These are phyloP conservation scores for Delonix regia DNA, from an alignment of 306 rosid species.

Conservation along the genomic window DNA sequence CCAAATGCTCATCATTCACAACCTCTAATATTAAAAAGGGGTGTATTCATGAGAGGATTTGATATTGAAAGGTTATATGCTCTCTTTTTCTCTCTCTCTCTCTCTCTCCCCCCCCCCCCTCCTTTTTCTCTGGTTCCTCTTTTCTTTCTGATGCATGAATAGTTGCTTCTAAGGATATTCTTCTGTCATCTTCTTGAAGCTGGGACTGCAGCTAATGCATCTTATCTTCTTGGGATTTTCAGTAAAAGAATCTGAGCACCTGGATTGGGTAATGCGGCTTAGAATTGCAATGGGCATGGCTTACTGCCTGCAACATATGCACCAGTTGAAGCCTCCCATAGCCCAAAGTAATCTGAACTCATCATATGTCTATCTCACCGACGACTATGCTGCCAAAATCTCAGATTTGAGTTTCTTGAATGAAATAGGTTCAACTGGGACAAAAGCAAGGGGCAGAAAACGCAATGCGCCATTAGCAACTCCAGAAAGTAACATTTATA, in stretches of 20 bases:
- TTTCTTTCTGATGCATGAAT: too few species aligned
- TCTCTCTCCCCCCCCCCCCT: too few species aligned
- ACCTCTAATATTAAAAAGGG: too few species aligned
- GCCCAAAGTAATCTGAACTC: conserved; percentile 70
- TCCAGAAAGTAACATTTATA: conserved; percentile 64
- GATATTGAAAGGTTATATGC: too few species aligned
- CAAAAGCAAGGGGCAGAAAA: conserved; percentile 32
- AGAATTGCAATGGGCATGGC: conserved; percentile 83
- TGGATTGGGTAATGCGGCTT: conserved; percentile 84
- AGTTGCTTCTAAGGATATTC: not conserved
- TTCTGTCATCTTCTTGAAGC: conserved; percentile 20
- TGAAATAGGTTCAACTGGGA: conserved; percentile 47
- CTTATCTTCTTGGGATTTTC: conserved; percentile 36
- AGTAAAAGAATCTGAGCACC: conserved; percentile 90
- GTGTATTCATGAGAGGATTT: too few species aligned
- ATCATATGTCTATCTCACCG: conserved; percentile 65
- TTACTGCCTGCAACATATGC: conserved; percentile 83
- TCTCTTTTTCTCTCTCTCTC: too few species aligned
- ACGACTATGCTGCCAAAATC: conserved; percentile 85
- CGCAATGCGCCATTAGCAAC: conserved; percentile 43
- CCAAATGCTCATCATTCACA: too few species aligned
- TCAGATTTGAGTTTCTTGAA: conserved; percentile 65
- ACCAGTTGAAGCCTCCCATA: conserved; percentile 67
- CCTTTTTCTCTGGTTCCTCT: too few species aligned
- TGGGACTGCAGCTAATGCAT: conserved; percentile 33